Evolutionary conservation across 2,329 filamentous ascomycete species (phyloP).

Genomic region (Penicillium sp.): DNA sequence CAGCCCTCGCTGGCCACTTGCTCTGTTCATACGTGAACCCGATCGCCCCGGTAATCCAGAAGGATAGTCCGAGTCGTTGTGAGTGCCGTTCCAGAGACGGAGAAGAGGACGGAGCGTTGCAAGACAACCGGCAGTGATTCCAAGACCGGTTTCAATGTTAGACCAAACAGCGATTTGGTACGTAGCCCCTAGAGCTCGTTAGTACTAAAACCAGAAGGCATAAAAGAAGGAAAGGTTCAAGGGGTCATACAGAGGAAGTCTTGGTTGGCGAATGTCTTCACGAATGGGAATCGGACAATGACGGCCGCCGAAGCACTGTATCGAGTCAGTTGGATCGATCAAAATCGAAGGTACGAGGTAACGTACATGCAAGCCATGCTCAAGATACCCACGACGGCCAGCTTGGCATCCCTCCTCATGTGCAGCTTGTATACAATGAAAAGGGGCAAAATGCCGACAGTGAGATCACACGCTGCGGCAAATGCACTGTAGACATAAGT

Average conservation of each 20-base stretch:
- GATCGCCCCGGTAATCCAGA: conserved; percentile 19
- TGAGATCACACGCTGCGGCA: conserved; percentile 46
- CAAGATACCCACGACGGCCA: conserved; percentile 50
- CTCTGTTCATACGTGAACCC: conserved; percentile 17
- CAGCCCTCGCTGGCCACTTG: conserved; percentile 15
- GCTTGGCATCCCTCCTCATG: conserved; percentile 50
- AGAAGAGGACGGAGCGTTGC: conserved; percentile 48
- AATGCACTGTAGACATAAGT: conserved; percentile 34
- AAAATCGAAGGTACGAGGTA: conserved; percentile 17
- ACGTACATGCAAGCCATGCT: conserved; percentile 51
- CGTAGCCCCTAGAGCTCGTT: conserved; percentile 34
- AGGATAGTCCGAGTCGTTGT: conserved; percentile 16
- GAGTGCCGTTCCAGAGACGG: conserved; percentile 26
- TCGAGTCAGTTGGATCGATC: background rate
- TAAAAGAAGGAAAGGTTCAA: background rate
- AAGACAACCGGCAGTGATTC: conserved; percentile 45
- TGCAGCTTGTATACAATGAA: conserved; percentile 53
- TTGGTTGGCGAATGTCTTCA: conserved; percentile 33
- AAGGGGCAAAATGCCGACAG: conserved; percentile 49
- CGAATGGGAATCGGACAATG: conserved; percentile 44
- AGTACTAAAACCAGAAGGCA: background rate
- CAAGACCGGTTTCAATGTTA: conserved; percentile 32
- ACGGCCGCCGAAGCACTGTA: conserved; percentile 42
- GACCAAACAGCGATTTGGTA: conserved; percentile 43
- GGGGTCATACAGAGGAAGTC: conserved; percentile 32